Evolutionary conservation across 75 land plant species (phyloP).

Genomic region (Gnetum montanum): DNA sequence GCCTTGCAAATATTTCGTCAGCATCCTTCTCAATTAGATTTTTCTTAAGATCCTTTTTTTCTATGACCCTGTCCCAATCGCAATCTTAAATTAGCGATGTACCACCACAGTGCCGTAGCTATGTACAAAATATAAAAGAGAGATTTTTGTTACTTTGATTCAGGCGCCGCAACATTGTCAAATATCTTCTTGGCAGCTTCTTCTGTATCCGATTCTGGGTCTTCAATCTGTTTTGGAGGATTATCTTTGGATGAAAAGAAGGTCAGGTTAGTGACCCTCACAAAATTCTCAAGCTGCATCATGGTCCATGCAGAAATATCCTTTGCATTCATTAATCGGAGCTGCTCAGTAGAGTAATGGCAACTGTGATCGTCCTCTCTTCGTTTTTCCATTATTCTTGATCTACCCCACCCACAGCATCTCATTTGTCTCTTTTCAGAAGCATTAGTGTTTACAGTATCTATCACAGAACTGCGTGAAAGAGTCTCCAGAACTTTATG

Average conservation of each 20-base stretch:
- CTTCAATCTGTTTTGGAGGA: slow-evolving; percentile 25
- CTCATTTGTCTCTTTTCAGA: no score
- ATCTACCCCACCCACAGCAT: no score
- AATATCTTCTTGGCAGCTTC: slow-evolving; percentile 69
- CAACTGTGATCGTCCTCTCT: slow-evolving; percentile 9
- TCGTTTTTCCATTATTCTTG: no score
- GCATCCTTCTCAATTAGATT: slow-evolving; percentile 58
- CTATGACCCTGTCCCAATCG: slow-evolving; percentile 46
- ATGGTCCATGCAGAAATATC: slow-evolving; percentile 89
- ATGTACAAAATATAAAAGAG: not conserved
- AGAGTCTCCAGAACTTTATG: slow-evolving; percentile 68
- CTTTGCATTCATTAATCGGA: slow-evolving; percentile 58
- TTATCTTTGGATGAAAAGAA: slow-evolving; percentile 60
- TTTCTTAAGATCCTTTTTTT: slow-evolving; percentile 44
- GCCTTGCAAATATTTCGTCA: slow-evolving; percentile 31
- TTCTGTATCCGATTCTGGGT: slow-evolving; percentile 66
- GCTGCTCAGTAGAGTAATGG: slow-evolving; percentile 45
- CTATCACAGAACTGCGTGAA: slow-evolving; percentile 67
- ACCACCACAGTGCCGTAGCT: no score
- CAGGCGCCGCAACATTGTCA: slow-evolving; percentile 65
- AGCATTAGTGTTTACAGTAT: slow-evolving; percentile 25
- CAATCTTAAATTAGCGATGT: no score
- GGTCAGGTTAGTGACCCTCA: slow-evolving; percentile 43
- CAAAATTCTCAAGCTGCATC: slow-evolving; percentile 62
- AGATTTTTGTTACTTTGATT: slow-evolving; percentile 48